Percentiles rank a stretch among this genome's conserved stretches.
phyloP scores from a whole-genome alignment of 441 rosid species.

The Gossypium davidsonii region DNA sequence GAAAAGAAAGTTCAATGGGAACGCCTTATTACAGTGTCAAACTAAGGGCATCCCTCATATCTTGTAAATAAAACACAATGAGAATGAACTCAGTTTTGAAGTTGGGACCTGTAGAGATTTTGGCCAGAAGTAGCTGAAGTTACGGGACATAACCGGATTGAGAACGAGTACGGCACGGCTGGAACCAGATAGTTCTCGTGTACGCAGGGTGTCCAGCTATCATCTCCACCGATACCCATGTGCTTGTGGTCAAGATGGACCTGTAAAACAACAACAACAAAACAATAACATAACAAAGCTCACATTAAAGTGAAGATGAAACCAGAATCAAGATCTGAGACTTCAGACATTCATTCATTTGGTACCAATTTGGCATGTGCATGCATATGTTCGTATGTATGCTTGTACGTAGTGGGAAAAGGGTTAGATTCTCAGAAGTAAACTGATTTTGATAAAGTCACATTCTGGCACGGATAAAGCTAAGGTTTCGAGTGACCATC shows the following conservation, averaged over 20 bases:
- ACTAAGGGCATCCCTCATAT: neutral
- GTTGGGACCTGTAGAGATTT: constrained; percentile 56
- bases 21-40: neutral
- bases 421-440: neutral
- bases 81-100: constrained; percentile 29
- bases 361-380: neutral
- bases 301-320: neutral
- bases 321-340: neutral
- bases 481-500: no score
- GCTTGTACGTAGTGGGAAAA: neutral
- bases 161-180: constrained; percentile 64
- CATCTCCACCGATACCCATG: constrained; percentile 95
- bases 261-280: constrained; percentile 29
- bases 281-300: neutral
- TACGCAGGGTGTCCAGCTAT: constrained; percentile 85
- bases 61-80: neutral
- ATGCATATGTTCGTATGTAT: neutral
- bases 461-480: neutral
- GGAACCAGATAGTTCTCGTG: constrained; percentile 75
- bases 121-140: constrained; percentile 45
- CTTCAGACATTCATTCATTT: neutral
- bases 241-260: constrained; percentile 98
- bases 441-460: neutral
- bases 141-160: constrained; percentile 61
- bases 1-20: neutral